Conservation (phyloP, 257 asterid genomes). For the Nicotiana knightiana region DNA sequence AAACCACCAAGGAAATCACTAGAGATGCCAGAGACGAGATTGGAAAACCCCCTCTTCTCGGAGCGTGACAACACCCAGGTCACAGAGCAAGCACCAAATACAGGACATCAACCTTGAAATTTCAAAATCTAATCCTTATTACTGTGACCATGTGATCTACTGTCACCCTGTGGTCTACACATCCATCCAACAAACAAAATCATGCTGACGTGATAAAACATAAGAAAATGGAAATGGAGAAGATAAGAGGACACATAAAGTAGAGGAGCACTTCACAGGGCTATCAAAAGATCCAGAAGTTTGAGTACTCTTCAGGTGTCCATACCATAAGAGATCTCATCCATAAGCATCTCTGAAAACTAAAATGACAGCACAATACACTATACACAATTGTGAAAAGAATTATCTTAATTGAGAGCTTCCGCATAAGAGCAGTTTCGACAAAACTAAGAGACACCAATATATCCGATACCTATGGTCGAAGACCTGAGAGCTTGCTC, state of each 20-base stretch:
- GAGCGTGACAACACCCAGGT: neutral
- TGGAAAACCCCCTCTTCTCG: neutral
- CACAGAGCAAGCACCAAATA: neutral
- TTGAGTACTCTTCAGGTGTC: too few species aligned
- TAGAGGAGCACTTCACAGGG: neutral
- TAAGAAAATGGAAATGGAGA: neutral
- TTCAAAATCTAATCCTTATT: too few species aligned
- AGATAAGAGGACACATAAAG: neutral
- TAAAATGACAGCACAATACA: too few species aligned
- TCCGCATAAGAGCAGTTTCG: neutral
- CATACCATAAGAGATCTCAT: too few species aligned
- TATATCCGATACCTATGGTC: too few species aligned
- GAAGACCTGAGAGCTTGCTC: too few species aligned
- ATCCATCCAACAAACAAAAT: neutral
- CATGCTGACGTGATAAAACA: neutral
- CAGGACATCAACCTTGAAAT: neutral
- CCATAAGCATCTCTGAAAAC: too few species aligned
- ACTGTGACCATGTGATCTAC: too few species aligned
- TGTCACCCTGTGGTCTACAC: too few species aligned
- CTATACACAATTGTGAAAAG: neutral
- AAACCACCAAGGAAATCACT: neutral
- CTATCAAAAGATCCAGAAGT: too few species aligned
- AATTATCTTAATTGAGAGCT: neutral
- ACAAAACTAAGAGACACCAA: neutral
- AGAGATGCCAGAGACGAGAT: neutral